Evolutionary conservation across 306 rosid species (phyloP).

Genomic region (Glycine soja): DNA sequence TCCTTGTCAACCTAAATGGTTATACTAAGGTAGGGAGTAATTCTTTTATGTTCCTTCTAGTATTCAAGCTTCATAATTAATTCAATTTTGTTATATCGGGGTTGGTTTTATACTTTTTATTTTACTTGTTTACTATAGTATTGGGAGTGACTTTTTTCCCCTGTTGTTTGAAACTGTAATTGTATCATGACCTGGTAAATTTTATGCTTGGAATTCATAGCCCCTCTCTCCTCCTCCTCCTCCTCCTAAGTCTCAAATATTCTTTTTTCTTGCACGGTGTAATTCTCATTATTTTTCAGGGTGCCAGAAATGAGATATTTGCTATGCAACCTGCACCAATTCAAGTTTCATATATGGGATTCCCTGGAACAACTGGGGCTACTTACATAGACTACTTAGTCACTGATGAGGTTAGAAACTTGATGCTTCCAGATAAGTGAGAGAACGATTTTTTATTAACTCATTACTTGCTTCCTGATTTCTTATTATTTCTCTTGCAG

Average conservation of each 20-base stretch:
- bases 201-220: background rate
- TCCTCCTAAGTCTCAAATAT: background rate
- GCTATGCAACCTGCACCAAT: slow-evolving; percentile 95
- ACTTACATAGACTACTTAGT: slow-evolving; percentile 84
- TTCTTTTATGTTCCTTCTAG: background rate
- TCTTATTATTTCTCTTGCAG: slow-evolving; percentile 53
- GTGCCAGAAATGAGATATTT: slow-evolving; percentile 97
- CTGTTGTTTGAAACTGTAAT: slow-evolving; percentile 10
- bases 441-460: background rate
- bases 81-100: background rate
- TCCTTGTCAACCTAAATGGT: slow-evolving; percentile 93
- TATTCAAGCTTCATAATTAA: background rate
- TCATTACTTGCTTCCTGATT: slow-evolving; percentile 12
- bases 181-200: background rate
- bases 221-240: too few species aligned
- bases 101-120: background rate
- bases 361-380: slow-evolving; percentile 99
- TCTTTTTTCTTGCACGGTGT: slow-evolving; percentile 35
- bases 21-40: slow-evolving; percentile 80
- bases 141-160: background rate
- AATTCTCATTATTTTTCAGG: slow-evolving; percentile 59
- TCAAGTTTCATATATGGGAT: slow-evolving; percentile 99
- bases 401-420: slow-evolving; percentile 83
- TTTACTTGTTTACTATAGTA: background rate
- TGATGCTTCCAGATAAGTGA: background rate